phyloP scores from a whole-genome alignment of 106 monocot species.

The Platanthera zijinensis region DNA sequence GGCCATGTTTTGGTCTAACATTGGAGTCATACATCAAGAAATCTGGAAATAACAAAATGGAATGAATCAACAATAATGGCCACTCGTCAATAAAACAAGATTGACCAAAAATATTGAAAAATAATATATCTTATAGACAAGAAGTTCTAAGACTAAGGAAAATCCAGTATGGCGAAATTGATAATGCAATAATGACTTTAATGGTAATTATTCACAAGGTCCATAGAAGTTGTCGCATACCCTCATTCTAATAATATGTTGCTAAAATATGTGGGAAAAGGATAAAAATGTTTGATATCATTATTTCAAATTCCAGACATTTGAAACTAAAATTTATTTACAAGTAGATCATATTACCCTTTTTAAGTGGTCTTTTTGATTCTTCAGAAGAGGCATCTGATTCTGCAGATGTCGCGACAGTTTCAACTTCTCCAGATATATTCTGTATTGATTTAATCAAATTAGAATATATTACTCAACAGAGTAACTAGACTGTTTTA shows the following conservation, averaged over 20 bases:
- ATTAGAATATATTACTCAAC: conserved; percentile 1
- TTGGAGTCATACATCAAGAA: background rate
- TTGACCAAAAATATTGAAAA: background rate
- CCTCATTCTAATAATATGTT: background rate
- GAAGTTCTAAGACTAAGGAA: background rate
- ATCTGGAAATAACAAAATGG: background rate
- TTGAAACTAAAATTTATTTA: too few species aligned
- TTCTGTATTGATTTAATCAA: conserved; percentile 6
- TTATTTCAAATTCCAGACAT: background rate
- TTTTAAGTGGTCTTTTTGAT: conserved; percentile 10
- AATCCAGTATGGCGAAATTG: background rate
- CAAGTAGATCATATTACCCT: conserved; percentile 3
- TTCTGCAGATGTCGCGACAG: background rate
- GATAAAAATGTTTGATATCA: background rate
- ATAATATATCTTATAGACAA: background rate
- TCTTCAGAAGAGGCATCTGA: conserved; percentile 2
- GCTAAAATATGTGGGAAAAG: background rate
- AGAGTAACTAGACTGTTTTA: background rate
- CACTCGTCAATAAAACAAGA: background rate
- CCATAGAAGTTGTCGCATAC: background rate
- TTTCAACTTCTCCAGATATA: conserved; percentile 10
- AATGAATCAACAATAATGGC: background rate
- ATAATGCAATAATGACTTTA: background rate
- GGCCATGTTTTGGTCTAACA: background rate
- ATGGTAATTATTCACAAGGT: background rate